phyloP scores from a whole-genome alignment of 2,329 filamentous ascomycete genomes.

The Colletotrichum cuscutae region DNA sequence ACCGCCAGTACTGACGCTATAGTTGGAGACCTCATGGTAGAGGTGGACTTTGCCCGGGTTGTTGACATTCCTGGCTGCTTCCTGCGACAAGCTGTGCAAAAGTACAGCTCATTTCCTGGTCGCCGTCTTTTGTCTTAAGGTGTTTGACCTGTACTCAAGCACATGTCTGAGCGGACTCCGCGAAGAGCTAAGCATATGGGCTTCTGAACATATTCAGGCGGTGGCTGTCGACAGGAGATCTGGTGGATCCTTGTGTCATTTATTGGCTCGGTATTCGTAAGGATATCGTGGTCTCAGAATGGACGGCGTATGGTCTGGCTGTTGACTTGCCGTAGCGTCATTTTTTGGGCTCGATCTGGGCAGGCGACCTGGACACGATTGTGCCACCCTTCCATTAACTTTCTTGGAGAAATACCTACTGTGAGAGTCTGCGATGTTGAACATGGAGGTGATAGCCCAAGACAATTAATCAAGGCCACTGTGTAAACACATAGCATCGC shows the following conservation, averaged over 20 bases:
- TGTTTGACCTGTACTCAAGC: neutral
- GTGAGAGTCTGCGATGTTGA: neutral
- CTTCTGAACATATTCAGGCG: neutral
- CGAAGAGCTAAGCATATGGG: slow-evolving; percentile 11
- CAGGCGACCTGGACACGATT: neutral
- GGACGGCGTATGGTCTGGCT: neutral
- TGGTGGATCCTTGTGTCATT: neutral
- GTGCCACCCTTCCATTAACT: neutral
- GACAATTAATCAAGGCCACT: neutral
- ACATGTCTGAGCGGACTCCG: neutral
- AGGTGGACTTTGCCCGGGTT: neutral
- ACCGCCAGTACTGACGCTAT: neutral
- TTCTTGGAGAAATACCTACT: neutral
- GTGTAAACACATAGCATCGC: neutral
- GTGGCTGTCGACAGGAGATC: slow-evolving; percentile 15
- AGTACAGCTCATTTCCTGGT: slow-evolving; percentile 10
- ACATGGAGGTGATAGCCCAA: neutral
- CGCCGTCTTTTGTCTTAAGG: neutral
- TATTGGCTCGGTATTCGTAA: neutral
- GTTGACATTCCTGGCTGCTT: neutral
- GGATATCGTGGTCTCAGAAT: neutral
- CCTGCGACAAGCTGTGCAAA: neutral
- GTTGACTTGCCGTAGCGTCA: slow-evolving; percentile 4
- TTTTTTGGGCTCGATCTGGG: neutral
- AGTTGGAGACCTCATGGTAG: neutral